These are phyloP conservation scores for Dysphania ambrosioides DNA, from an alignment of 148 eudicot genomes.

Conservation along the genomic window DNA sequence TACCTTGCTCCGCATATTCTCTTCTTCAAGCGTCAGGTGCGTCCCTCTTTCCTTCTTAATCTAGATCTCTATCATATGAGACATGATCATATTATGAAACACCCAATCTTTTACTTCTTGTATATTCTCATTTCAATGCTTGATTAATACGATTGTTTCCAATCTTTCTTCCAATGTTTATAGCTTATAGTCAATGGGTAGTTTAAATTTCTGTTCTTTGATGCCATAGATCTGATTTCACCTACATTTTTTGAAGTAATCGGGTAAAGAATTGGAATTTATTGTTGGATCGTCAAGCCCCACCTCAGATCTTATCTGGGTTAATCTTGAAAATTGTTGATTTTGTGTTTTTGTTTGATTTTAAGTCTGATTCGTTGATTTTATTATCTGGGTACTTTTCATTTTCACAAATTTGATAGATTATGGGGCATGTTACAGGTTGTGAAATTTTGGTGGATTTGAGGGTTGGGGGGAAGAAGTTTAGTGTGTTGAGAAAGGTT, in stretches of 20 bases:
- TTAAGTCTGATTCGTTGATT: background rate
- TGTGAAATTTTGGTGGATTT: constrained; percentile 9
- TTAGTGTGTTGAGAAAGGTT: constrained; percentile 12
- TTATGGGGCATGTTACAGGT: background rate
- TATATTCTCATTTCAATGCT: background rate
- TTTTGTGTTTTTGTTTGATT: background rate
- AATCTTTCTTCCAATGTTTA: background rate
- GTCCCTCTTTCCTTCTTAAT: background rate
- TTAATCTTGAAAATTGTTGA: background rate
- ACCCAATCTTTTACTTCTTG: background rate
- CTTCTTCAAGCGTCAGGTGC: constrained; percentile 6
- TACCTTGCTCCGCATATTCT: background rate
- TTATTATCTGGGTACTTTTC: too few species aligned
- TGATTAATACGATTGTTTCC: background rate
- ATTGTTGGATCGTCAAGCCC: background rate
- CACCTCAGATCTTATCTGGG: constrained; percentile 24
- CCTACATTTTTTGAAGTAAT: background rate
- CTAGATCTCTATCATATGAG: background rate
- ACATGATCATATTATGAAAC: background rate
- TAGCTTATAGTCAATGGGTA: background rate
- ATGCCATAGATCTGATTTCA: constrained; percentile 18
- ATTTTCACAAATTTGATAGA: too few species aligned
- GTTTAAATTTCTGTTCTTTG: background rate
- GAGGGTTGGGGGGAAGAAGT: background rate
- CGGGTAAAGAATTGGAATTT: background rate